Percentiles rank a stretch among this genome's conserved stretches.
These are phyloP conservation scores for Raffaelea deltoideospora DNA, from an alignment of 2,329 filamentous ascomycete genomes.

Conservation along the genomic window DNA sequence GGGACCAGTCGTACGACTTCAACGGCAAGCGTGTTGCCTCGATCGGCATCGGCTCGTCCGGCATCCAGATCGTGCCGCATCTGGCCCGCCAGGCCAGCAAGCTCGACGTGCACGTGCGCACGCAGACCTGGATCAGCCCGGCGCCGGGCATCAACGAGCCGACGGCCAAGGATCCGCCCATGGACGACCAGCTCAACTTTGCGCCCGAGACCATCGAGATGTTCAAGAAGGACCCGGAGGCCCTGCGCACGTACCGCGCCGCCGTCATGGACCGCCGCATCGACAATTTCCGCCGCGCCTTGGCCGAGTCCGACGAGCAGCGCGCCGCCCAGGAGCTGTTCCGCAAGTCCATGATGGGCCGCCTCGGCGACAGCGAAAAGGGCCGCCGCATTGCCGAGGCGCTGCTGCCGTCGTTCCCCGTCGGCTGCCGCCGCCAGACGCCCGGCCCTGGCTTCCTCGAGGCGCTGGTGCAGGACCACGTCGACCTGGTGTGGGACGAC, in stretches of 20 bases:
- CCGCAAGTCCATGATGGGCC: constrained; percentile 5
- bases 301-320: constrained; percentile 7
- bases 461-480: constrained; percentile 25
- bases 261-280: constrained; percentile 9
- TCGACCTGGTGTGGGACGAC: constrained; percentile 21
- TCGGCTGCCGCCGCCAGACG: constrained; percentile 26
- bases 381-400: constrained; percentile 3
- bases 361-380: constrained; percentile 4
- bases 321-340: constrained; percentile 1
- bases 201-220: constrained; percentile 4
- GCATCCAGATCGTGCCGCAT: constrained; percentile 14
- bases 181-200: constrained; percentile 1
- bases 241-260: constrained; percentile 6
- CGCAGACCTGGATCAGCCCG: constrained; percentile 41
- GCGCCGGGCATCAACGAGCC: too few relatives aligned
- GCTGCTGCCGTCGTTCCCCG: constrained; percentile 11
- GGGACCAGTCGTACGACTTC: constrained; percentile 10
- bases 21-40: constrained; percentile 6
- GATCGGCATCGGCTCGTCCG: constrained; percentile 7
- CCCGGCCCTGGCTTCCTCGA: constrained; percentile 28
- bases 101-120: constrained; percentile 9
- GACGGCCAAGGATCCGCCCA: constrained; percentile 36
- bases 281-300: constrained; percentile 6
- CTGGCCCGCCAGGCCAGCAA: constrained; percentile 19
- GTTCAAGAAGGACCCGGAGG: constrained; percentile 8